Conservation (phyloP, 257 asterid species). For the Nicotiana knightiana region DNA sequence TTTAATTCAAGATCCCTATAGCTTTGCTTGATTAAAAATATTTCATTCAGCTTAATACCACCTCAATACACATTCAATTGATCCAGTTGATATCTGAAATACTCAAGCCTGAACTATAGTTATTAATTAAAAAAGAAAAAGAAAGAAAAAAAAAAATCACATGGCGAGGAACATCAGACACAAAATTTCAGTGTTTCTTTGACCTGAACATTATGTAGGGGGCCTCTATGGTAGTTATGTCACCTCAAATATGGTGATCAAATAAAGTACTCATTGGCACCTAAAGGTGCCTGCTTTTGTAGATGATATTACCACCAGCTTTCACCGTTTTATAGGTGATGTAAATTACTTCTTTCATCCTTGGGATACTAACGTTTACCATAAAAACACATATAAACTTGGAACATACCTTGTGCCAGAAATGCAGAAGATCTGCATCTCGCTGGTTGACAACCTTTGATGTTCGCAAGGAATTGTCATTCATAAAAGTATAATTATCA, state of each 20-base stretch:
- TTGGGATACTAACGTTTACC: not conserved
- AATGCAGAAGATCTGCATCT: constrained; percentile 87
- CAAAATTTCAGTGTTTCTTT: not conserved
- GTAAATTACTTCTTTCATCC: not conserved
- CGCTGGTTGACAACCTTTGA: constrained; percentile 70
- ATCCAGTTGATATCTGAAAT: too few species aligned
- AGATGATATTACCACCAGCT: not conserved
- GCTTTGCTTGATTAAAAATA: too few species aligned
- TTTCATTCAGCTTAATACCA: too few species aligned
- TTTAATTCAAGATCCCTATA: too few species aligned
- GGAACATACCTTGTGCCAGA: constrained; percentile 76
- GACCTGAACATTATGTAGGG: not conserved
- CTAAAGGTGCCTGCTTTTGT: not conserved
- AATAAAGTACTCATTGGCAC: not conserved
- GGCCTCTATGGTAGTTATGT: not conserved
- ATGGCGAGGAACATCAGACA: not conserved
- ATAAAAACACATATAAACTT: not conserved
- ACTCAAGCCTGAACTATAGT: too few species aligned
- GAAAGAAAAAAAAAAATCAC: not conserved
- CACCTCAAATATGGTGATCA: not conserved
- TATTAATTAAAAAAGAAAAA: too few species aligned
- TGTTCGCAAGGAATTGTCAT: constrained; percentile 40
- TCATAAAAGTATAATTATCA: constrained; percentile 53
- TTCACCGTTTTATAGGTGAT: not conserved
- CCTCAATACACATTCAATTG: too few species aligned